Conservation (phyloP, 805 yeast species). For the Nakazawaea sp. region DNA sequence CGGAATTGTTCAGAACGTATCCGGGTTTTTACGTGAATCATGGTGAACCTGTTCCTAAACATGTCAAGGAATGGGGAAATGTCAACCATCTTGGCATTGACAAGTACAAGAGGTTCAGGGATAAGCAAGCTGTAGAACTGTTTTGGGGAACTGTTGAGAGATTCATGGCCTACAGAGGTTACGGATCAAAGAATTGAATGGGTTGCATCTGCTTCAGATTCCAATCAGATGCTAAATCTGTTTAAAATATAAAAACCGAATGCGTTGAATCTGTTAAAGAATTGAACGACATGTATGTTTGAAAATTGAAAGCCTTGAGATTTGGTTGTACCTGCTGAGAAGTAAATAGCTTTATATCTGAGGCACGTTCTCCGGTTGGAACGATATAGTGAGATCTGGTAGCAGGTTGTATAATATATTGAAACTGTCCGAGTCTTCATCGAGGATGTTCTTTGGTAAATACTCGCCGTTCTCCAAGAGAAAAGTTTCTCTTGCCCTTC, state of each 20-base stretch:
- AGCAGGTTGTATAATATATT: constrained; percentile 11
- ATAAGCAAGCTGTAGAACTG: constrained; percentile 75
- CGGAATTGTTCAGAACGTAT: constrained; percentile 70
- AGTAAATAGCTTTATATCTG: constrained; percentile 2
- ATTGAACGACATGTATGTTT: no score
- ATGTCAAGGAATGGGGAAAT: constrained; percentile 75
- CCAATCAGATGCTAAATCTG: no score
- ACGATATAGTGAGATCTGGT: constrained; percentile 10
- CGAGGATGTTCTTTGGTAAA: constrained; percentile 37
- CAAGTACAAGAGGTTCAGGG: constrained; percentile 78
- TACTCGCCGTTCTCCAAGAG: constrained; percentile 42
- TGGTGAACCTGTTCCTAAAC: constrained; percentile 74
- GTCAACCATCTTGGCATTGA: constrained; percentile 74
- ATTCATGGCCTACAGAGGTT: constrained; percentile 64
- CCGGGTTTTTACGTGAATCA: constrained; percentile 72
- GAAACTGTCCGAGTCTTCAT: constrained; percentile 7
- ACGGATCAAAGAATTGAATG: constrained; percentile 19
- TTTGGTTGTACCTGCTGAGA: no score
- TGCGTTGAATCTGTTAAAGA: no score
- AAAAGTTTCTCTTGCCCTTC: constrained; percentile 33
- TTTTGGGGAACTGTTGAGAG: constrained; percentile 84
- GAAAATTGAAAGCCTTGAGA: no score
- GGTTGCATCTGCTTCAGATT: no score
- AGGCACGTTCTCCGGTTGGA: constrained; percentile 12
- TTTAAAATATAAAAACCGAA: no score